Evolutionary conservation across 2,329 filamentous ascomycete species (phyloP), one percentile per base, ranked within the genome.

Genomic region (Emergomyces orientalis): DNA sequence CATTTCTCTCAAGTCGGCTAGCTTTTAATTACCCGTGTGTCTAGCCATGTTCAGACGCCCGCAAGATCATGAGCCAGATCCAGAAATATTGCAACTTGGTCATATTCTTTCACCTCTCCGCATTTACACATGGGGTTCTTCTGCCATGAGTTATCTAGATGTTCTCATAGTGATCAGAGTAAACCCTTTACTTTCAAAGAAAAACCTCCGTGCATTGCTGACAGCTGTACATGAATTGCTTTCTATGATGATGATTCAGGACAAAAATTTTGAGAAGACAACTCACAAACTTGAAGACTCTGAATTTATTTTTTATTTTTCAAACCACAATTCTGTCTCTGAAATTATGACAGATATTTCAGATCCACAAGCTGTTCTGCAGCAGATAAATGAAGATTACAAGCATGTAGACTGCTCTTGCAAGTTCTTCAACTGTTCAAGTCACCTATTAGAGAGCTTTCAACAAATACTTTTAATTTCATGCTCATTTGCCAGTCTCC

Each of bases 11-110:
- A 34, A 55, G 52, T 55, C 52, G 7, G 52, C 52, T 34, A 54
- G 51, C 51, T 54, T 54, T 54, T 32, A 54, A 54, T 59, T 60
- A 41, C 34, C 17, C 3, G 27, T 22, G 27, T 60, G 51, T 60
- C 45, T 30, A 60, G 41, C 57, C 57, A 59, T 49, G 57, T 59
- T 59, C 41, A 60, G 58, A 60, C 58, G 58, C 43, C 41, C 27
- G 25, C 58, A 60, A 25, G 39, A 60, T 34, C n/a, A 60, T 27
- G 39, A 60, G 27, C 58, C 41, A 47, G 39, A 60, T 60, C 13
- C 58, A 47, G 58, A 32, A 60, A 63, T 70, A 67, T 69, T 68
- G 69, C 43, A 69, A 70, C 51, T 68, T 68, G 30, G 67, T 68
- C 3, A 67, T 66, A 59, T 68, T 65, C 27, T 69, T 64, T 56